Evolutionary conservation across 108 stramenopile species (phyloP), one percentile per base, ranked within the genome.

Genomic region (Ochromonas danica): DNA sequence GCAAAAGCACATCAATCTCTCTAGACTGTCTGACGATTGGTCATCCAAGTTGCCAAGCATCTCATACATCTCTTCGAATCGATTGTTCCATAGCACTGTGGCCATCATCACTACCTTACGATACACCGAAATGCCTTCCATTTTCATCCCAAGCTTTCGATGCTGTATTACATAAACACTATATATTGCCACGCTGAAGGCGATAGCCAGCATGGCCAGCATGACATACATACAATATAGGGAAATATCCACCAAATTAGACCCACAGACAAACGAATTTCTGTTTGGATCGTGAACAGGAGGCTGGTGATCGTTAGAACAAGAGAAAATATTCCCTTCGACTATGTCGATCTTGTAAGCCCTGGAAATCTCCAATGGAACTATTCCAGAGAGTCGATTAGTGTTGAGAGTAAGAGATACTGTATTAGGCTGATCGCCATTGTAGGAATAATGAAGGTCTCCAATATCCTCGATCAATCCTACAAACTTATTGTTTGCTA

Each of bases 261-360:
- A 57, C 3, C 31, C 72, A 36, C 72, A 75, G 17, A 75, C 72
- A 36, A 35, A 75, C 3, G 6, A 14, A 28, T 27, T 41, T 6
- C n/a, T 42, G 17, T 39, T 27, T 27, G 72, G 72, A 41, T 75
- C 72, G 40, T 36, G 36, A 36, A 35, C 3, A 28, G 72, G 72
- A 6, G 51, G 43, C 17, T 45, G 40, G 40, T 75, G 72, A 25
- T 75, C 10, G 40, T 33, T 33, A 14, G 72, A 75, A 41, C 72
- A 75, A 27, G 72, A 28, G 31, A 75, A 75, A 14, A 75, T 6
- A 75, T 75, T 75, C 3, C 72, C 72, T 27, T 42, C 17, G 31
- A 75, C 40, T 6, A 67, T 67, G 31, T 67, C 30, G 30, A 67
- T 67, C 3, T 67, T 35, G 10, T 35, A 36, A 31, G 63, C 63